Conservation (phyloP, 768 basidiomycete genomes). For the Phaffia tasmanica region DNA sequence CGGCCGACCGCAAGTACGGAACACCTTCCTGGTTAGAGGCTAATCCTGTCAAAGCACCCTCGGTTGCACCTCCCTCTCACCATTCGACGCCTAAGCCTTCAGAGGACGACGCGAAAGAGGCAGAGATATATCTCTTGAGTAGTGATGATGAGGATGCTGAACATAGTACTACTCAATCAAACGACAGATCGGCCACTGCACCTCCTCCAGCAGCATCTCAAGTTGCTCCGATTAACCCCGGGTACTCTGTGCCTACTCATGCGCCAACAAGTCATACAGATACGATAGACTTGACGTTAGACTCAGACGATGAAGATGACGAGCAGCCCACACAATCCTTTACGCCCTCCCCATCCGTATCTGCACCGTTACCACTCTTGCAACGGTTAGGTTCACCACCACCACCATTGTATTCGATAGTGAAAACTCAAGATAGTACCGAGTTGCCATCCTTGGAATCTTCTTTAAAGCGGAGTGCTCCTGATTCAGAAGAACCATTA, state of each 20-base stretch:
- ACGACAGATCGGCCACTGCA: neutral
- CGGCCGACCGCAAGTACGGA: slow-evolving; percentile 70
- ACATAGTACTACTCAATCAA: neutral
- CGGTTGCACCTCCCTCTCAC: slow-evolving; percentile 1
- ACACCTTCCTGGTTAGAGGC: slow-evolving; percentile 54
- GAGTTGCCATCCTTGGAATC: too few species aligned
- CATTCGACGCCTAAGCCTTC: neutral
- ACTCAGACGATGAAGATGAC: slow-evolving; percentile 58
- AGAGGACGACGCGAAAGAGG: slow-evolving; percentile 14
- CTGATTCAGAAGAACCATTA: too few species aligned
- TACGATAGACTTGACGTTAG: slow-evolving; percentile 50
- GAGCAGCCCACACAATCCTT: slow-evolving; percentile 39
- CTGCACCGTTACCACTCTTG: too few species aligned
- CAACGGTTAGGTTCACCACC: too few species aligned
- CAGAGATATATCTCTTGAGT: slow-evolving; percentile 13
- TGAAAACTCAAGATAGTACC: too few species aligned
- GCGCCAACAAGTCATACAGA: slow-evolving; percentile 46
- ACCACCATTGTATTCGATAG: too few species aligned
- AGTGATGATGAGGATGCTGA: slow-evolving; percentile 25
- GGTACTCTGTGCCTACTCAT: neutral
- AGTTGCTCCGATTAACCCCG: neutral
- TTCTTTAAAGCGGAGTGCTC: too few species aligned
- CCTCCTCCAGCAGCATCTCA: neutral
- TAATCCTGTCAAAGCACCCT: slow-evolving; percentile 1
- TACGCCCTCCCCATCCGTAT: neutral